Evolutionary conservation across 257 asterid genomes (phyloP), one percentile per base, ranked within the genome.

Genomic region (Solanum piurae): DNA sequence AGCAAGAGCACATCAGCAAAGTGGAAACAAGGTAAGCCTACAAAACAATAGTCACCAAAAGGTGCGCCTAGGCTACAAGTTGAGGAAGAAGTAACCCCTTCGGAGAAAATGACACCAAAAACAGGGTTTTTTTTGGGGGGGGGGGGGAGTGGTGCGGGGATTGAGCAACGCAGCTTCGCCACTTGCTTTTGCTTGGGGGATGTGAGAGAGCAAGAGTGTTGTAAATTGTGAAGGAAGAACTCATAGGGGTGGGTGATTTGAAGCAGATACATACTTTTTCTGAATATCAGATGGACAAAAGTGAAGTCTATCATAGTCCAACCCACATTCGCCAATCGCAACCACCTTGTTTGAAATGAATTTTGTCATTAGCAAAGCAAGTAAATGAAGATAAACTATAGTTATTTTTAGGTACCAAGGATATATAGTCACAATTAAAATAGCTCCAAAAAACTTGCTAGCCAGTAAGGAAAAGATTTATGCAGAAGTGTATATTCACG

Each of bases 281-380:
- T 97, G 99, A 92, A 91, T 90, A 69, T 95, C 98, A 69, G 96
- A 86, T 18, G 98, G 91, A 91, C 99, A 97, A 91, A 95, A 97
- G 87, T 95, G 98, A 91, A 93, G 98, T 90, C 99, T 92, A 87
- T 97, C 99, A 87, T 97, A 97, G 85, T 97, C 99, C 95, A 97
- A 89, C 88, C 99, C 99, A 87, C 99, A 97, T 90, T 97, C 99
- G 72, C 99, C 99, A 90, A 97, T 92, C 44, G 99, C 99, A 93
- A 97, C 99, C 90, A 97, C 98, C 98, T 95, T 93, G 92, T 94
- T 89, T 88, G 92, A 88, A 87, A 90, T 66, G 58, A 93, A 42
- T 42, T 77, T 40, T 40, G 64, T 77, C n/a, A 1, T 77, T 52
- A 77, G 84, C 37, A 77, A 77, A 42, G 37, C 7, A 77, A 77